These are phyloP conservation scores for Trichoderma citrinoviride DNA, from an alignment of 2,329 filamentous ascomycete genomes.

Conservation along the genomic window DNA sequence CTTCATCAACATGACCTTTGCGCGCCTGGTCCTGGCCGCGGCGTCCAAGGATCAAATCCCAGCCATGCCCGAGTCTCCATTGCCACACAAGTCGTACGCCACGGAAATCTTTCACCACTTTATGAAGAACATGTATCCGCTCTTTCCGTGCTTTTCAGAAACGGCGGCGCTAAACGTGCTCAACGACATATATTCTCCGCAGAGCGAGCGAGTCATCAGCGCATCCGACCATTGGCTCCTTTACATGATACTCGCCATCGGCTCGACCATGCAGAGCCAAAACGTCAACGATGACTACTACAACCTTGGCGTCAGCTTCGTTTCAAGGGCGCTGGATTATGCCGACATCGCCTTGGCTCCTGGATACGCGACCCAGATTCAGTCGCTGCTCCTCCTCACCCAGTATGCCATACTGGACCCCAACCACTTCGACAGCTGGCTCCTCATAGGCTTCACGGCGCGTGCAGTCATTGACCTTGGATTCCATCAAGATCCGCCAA, in stretches of 20 bases:
- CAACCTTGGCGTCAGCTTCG: slow-evolving; percentile 53
- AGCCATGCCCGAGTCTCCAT: slow-evolving; percentile 53
- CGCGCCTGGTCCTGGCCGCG: slow-evolving; percentile 80
- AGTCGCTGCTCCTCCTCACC: slow-evolving; percentile 80
- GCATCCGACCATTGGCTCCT: slow-evolving; percentile 80
- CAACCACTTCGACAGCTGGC: slow-evolving; percentile 90
- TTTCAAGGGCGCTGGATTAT: slow-evolving; percentile 66
- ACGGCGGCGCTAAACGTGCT: slow-evolving; percentile 73
- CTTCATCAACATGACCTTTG: slow-evolving; percentile 86
- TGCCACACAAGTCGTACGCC: slow-evolving; percentile 71
- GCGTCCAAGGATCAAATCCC: slow-evolving; percentile 72
- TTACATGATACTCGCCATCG: slow-evolving; percentile 85
- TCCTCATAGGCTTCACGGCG: slow-evolving; percentile 84
- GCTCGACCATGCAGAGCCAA: slow-evolving; percentile 70
- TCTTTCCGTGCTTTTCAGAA: slow-evolving; percentile 82
- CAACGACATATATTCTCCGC: slow-evolving; percentile 72
- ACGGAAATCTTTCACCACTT: slow-evolving; percentile 76
- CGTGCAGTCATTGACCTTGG: slow-evolving; percentile 86
- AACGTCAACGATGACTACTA: slow-evolving; percentile 65
- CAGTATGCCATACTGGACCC: slow-evolving; percentile 90
- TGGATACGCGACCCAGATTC: slow-evolving; percentile 80
- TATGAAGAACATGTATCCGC: slow-evolving; percentile 73
- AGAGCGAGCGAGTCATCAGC: slow-evolving; percentile 59
- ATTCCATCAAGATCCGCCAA: slow-evolving; percentile 85
- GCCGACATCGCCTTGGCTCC: slow-evolving; percentile 82